phyloP scores from a whole-genome alignment of 2,329 filamentous ascomycete genomes.

The Colletotrichum eremochloae region DNA sequence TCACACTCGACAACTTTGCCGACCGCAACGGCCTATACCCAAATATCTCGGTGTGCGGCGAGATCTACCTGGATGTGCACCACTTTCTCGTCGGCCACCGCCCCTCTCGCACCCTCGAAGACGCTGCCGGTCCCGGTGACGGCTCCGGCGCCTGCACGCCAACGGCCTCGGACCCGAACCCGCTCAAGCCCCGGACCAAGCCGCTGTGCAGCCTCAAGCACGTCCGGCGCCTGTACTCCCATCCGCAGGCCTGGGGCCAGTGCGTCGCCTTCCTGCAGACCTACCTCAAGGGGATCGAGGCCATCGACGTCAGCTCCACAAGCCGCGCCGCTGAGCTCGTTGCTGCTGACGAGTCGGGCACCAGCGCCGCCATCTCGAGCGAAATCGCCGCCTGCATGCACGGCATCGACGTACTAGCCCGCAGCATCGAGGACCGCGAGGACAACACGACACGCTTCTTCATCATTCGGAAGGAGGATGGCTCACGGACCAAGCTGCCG shows the following conservation, averaged over 20 bases:
- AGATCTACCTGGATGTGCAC: constrained; percentile 88
- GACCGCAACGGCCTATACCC: constrained; percentile 75
- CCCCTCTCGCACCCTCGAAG: constrained; percentile 45
- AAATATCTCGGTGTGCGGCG: constrained; percentile 82
- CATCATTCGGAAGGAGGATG: constrained; percentile 64
- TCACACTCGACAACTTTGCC: constrained; percentile 89
- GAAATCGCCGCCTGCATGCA: constrained; percentile 78
- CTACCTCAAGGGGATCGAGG: constrained; percentile 80
- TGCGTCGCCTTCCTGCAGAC: constrained; percentile 81
- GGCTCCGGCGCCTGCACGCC: constrained; percentile 64
- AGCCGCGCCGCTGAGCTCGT: constrained; percentile 87
- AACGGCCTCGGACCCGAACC: constrained; percentile 60
- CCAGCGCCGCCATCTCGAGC: constrained; percentile 83
- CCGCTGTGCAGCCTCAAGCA: constrained; percentile 68
- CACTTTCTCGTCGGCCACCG: constrained; percentile 82
- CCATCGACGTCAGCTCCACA: constrained; percentile 87
- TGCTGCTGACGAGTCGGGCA: constrained; percentile 67
- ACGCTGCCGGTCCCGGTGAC: constrained; percentile 48
- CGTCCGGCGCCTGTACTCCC: constrained; percentile 86
- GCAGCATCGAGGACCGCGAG: constrained; percentile 77
- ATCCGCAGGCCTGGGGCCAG: constrained; percentile 96
- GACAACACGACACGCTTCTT: constrained; percentile 88
- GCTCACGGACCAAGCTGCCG: constrained; percentile 39
- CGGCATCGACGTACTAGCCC: constrained; percentile 76
- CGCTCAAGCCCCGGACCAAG: constrained; percentile 59